Evolutionary conservation across 2,329 filamentous ascomycete genomes (phyloP).

Genomic region (Calcarisporium arbuscula): DNA sequence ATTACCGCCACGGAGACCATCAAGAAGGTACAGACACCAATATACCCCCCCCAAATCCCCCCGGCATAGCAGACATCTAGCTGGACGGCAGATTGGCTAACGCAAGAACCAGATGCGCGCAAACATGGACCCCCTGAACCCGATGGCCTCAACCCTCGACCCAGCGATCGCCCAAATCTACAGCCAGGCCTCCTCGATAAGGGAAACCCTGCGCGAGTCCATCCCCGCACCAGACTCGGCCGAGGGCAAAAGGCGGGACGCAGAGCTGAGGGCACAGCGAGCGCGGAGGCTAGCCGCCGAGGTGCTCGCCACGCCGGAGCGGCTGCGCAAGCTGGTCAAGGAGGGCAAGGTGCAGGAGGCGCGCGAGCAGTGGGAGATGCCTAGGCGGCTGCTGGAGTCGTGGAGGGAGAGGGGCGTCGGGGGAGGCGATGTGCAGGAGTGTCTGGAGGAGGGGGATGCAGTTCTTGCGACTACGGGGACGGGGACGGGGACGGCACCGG

Average conservation of each 20-base stretch:
- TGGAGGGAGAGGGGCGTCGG: conserved; percentile 52
- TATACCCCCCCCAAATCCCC: no score
- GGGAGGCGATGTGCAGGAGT: conserved; percentile 45
- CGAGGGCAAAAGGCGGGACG: conserved; percentile 26
- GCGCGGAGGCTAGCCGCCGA: conserved; percentile 54
- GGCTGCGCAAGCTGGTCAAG: conserved; percentile 50
- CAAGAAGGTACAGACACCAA: conserved; percentile 63
- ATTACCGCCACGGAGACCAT: conserved; percentile 97
- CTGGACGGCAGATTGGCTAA: not conserved
- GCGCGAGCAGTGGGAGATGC: conserved; percentile 48
- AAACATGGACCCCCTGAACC: conserved; percentile 74
- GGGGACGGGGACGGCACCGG: conserved; percentile 9
- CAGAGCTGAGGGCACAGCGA: conserved; percentile 25
- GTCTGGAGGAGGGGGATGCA: conserved; percentile 49
- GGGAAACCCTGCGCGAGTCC: conserved; percentile 41
- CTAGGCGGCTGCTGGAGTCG: conserved; percentile 40
- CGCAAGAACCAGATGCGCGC: conserved; percentile 64
- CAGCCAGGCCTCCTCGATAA: conserved; percentile 49
- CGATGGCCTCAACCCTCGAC: conserved; percentile 65
- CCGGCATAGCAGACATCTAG: not conserved
- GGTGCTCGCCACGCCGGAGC: conserved; percentile 54
- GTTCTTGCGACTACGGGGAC: conserved; percentile 25
- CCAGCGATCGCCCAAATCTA: conserved; percentile 72
- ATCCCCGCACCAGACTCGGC: conserved; percentile 41
- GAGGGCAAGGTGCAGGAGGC: conserved; percentile 58